These are phyloP conservation scores for Didymella lethalis DNA, from an alignment of 2,329 filamentous ascomycete genomes.

Conservation along the genomic window DNA sequence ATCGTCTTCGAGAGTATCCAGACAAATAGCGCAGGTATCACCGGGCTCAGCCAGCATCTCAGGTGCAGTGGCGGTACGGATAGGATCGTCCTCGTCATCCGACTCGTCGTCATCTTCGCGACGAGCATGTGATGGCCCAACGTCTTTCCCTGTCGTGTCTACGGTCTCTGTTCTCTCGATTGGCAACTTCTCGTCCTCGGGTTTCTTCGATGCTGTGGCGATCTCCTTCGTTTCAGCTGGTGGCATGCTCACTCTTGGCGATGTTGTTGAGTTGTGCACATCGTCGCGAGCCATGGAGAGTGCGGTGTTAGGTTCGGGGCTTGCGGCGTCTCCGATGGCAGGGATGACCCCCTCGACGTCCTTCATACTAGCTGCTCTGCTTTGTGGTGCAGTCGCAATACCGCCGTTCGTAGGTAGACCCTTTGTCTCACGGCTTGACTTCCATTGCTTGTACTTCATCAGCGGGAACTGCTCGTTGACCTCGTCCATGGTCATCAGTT, in stretches of 20 bases:
- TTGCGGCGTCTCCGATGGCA: conserved; percentile 44
- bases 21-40: conserved; percentile 95
- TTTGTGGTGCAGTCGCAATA: conserved; percentile 73
- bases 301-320: conserved; percentile 46
- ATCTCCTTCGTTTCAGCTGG: conserved; percentile 28
- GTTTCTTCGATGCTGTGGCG: conserved; percentile 33
- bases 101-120: conserved; percentile 62
- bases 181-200: conserved; percentile 22
- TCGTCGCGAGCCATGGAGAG: conserved; percentile 55
- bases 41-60: conserved; percentile 83
- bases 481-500: conserved; percentile 98
- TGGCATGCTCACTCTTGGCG: conserved; percentile 32
- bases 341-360: conserved; percentile 62
- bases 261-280: conserved; percentile 33
- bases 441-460: conserved; percentile 96
- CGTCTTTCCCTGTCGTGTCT: conserved; percentile 31
- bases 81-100: conserved; percentile 80
- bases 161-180: conserved; percentile 37
- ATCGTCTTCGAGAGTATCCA: conserved; percentile 92
- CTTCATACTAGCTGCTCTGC: conserved; percentile 75
- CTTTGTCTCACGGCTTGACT: conserved; percentile 80
- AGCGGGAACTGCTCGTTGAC: conserved; percentile 97
- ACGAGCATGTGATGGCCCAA: conserved; percentile 32
- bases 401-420: conserved; percentile 86
- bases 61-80: conserved; percentile 80